Base-by-base conservation (phyloP, 2,329 filamentous ascomycete species). In the Xylariales sp. region DNA sequence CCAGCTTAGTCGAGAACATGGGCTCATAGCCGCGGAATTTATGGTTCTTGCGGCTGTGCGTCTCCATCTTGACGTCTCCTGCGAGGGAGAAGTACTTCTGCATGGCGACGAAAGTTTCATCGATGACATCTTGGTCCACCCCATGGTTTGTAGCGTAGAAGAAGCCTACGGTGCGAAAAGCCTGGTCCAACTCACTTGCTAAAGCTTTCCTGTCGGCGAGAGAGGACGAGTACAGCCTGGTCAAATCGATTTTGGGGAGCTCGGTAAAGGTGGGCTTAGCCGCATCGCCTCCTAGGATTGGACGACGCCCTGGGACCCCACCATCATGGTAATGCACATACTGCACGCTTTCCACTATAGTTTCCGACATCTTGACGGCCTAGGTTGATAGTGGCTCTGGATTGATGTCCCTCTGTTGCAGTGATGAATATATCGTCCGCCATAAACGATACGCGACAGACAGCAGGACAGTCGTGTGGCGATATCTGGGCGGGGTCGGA, bases 21-120 rank as follows among this genome's bases (percentile, higher is more conserved):
- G 41, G 41, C 28, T 43, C 41, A 29, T 39, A 43, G 34, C 41
- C 41, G 11, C 41, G 41, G 14, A 43, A 43, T 18, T 43, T 43
- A 21, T 24, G 41, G 35, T 43, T 43, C 34, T 27, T n/a, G 12
- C 41, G 41, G 28, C 34, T 38, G 40, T 38, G 29, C 34, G 41
- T 22, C 28, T 43, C 34, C 41, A 38, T 32, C 35, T 43, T 43
- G 28, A 38, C 29, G 14, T 24, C 34, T n/a, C 20, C 25, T 18
- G 35, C 20, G 20, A 43, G 28, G n/a, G 20, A 12, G 9, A 43
- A 43, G 21, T 32, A 43, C 8, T 22, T 15, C n/a, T 18, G 35
- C 41, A 43, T 43, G 25, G 35, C 41, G 18, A 28, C 15, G 20
- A 43, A 38, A 9, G 34, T 43, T 11, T 32, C 41, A 9, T 22